Percentiles rank a stretch among this genome's conserved stretches.
Conservation (phyloP, 305 asterid species). For the Solanum hybrid region DNA sequence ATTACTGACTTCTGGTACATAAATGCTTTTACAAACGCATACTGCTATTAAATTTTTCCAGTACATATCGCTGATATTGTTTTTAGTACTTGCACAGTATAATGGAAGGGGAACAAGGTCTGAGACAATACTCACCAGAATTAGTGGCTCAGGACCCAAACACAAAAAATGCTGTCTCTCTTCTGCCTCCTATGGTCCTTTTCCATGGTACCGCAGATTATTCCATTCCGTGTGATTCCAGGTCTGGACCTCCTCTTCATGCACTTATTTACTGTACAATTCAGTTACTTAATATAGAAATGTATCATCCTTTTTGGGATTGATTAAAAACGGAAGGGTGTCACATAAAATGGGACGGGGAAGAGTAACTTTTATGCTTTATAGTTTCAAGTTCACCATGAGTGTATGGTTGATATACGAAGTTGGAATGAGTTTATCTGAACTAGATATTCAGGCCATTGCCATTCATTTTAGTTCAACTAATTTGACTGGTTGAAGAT, state of each 20-base stretch:
- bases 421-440: neutral
- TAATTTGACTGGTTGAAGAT: neutral
- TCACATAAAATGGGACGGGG: neutral
- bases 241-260: slow-evolving; percentile 29
- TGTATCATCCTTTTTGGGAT: neutral
- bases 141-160: slow-evolving; percentile 58
- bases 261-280: neutral
- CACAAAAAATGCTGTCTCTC: slow-evolving; percentile 43
- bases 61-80: neutral
- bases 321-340: neutral
- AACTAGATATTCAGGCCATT: neutral
- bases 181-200: slow-evolving; percentile 75
- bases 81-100: slow-evolving; percentile 38
- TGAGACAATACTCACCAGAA: slow-evolving; percentile 75
- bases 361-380: neutral
- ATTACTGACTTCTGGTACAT: neutral
- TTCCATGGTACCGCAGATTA: slow-evolving; percentile 95
- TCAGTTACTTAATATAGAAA: neutral
- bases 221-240: slow-evolving; percentile 81
- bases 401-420: neutral
- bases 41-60: neutral
- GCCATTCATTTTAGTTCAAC: neutral
- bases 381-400: neutral
- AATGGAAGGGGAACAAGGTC: slow-evolving; percentile 95
- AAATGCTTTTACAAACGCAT: neutral